Base-by-base conservation (phyloP, 495 filamentous ascomycete species). In the Cercophora scortea region DNA sequence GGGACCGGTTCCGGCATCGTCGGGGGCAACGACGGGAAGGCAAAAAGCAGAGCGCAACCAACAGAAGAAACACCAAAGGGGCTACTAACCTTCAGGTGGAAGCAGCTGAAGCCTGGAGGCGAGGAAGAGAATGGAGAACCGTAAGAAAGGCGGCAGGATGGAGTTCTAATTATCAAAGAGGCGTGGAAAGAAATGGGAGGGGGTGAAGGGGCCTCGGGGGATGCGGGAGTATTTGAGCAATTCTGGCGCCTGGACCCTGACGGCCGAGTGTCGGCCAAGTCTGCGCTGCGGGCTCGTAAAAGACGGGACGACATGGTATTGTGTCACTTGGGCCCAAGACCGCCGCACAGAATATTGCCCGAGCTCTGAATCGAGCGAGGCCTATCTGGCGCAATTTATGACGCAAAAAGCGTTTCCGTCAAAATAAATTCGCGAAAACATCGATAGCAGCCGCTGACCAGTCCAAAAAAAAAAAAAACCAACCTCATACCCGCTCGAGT, bases 171-270 rank as follows among this genome's bases (percentile, higher is more conserved):
- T 42, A 19, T 11, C 6, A 16, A 38, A 42, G 46, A 32, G 17
- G n/a, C 11, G 16, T 39, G 46, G 48, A 42, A 42, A 32, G 38
- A 13, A 42, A 39, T 32, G 3, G 7, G 45, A 48, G 32, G 45
- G 45, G 18, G 12, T 45, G 35, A 2, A 35, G 33, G n/a, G 45
- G 25, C 33, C 3, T 17, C 45, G 25, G 33, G 55, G 56, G 59
- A 36, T 19, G 55, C 34, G 55, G 53, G 55, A 62, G 64, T 65
- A 67, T 67, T 67, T 67, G 64, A 67, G 64, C 59, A 65, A 67
- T 61, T 65, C 64, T 59, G 25, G 25, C 45, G 47, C 36, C 12
- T 51, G 45, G 53, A 52, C 55, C 61, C 43, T 45, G 55, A 59
- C 46, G 43, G 54, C 62, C 62, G 62, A 61, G 55, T 47, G 42